Evolutionary conservation across 768 basidiomycete species (phyloP).

Genomic region (Pleurotus sapidus): DNA sequence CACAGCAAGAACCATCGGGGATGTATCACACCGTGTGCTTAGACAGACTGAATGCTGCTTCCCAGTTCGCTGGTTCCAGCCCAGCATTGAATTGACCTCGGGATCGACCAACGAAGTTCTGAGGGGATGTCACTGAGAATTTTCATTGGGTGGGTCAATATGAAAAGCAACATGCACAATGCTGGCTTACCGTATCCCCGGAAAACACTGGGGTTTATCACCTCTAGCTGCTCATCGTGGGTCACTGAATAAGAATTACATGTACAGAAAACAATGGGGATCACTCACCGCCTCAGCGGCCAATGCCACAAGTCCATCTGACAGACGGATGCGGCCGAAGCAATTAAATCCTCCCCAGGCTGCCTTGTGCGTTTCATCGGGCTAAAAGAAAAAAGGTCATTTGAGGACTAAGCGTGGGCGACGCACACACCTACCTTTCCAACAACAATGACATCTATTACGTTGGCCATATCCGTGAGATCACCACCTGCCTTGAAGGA

Average conservation of each 20-base stretch:
- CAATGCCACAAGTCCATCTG: constrained; percentile 58
- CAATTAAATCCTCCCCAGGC: constrained; percentile 60
- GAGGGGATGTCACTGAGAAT: constrained; percentile 41
- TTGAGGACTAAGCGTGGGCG: constrained; percentile 1
- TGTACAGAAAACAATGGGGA: constrained; percentile 1
- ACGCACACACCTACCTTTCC: constrained; percentile 39
- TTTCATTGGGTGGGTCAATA: neutral
- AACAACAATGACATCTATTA: constrained; percentile 49
- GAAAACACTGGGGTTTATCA: constrained; percentile 24
- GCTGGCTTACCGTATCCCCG: constrained; percentile 44
- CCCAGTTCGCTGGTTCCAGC: constrained; percentile 38
- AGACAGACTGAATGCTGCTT: constrained; percentile 51
- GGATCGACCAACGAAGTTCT: constrained; percentile 51
- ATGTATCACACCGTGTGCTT: constrained; percentile 25
- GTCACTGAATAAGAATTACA: neutral
- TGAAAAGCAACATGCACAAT: neutral
- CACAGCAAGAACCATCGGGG: no score
- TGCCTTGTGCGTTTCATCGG: constrained; percentile 39
- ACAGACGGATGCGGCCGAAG: constrained; percentile 53
- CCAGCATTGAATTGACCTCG: constrained; percentile 27
- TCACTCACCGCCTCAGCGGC: constrained; percentile 46
- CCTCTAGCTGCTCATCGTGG: neutral
- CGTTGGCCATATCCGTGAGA: constrained; percentile 17
- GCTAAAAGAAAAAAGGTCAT: constrained; percentile 27
- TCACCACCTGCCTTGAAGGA: constrained; percentile 24